A percentile compares a stretch with the other conserved stretches of the same genome.
phyloP scores from a whole-genome alignment of 805 yeast genomes.

The Torulaspora franciscae region DNA sequence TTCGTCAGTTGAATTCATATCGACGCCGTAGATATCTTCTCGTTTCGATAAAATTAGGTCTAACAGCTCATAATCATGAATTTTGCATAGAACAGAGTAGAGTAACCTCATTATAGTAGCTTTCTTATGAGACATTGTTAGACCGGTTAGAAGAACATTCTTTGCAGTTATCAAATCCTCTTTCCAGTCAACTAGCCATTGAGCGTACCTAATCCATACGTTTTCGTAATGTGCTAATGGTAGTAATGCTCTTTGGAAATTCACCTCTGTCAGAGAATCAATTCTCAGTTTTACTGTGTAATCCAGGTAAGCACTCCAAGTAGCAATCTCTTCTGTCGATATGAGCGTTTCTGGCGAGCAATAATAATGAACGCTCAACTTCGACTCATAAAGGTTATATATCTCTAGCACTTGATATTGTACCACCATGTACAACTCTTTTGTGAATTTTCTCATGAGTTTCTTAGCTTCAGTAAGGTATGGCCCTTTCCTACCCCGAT shows the following conservation, averaged over 20 bases:
- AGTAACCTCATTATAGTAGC: conserved; percentile 21
- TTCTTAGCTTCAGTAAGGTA: conserved; percentile 35
- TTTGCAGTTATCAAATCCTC: conserved; percentile 26
- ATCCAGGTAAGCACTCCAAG: conserved; percentile 30
- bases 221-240: conserved; percentile 31
- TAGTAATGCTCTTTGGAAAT: conserved; percentile 33
- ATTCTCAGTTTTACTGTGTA: conserved; percentile 24
- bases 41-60: conserved; percentile 13
- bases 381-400: conserved; percentile 31
- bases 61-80: conserved; percentile 22
- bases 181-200: conserved; percentile 27
- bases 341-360: conserved; percentile 28
- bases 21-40: conserved; percentile 13
- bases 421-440: conserved; percentile 30
- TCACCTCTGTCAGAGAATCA: conserved; percentile 22
- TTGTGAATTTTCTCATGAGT: conserved; percentile 27
- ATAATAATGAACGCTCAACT: conserved; percentile 27
- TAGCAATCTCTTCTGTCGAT: conserved; percentile 21
- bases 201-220: conserved; percentile 32
- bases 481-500: conserved; percentile 30
- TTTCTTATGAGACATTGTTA: conserved; percentile 23
- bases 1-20: conserved; percentile 23
- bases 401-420: conserved; percentile 32
- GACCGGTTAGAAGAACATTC: conserved; percentile 22
- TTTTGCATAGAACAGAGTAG: conserved; percentile 19